Base-by-base conservation (phyloP, 164 flowering plant genomes). In the Tetrastigma voinierianum region DNA sequence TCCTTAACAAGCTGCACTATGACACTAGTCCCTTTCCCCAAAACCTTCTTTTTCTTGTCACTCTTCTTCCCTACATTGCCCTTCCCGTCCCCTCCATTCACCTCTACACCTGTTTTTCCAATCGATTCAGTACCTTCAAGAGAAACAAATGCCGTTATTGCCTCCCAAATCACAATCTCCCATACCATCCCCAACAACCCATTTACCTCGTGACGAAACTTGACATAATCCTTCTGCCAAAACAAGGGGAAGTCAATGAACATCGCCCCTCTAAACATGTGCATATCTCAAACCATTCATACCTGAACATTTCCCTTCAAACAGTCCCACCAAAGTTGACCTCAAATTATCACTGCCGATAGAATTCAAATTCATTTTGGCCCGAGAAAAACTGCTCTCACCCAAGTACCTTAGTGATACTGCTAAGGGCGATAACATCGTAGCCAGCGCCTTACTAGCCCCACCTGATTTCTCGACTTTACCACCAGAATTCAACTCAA, bases 11-110 rank as follows among this genome's bases (percentile, higher is more conserved):
- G 71, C 70, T 84, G 86, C 68, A 86, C 70, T 15, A 90, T 57
- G 11, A 73, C 80, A 62, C 78, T 60, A 47, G 93, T 87, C 21
- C 97, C 98, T 75, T 85, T 94, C n/a, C 98, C 98, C 72, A 90
- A 64, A 62, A 77, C 82, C 80, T 82, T 85, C 76, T 83, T 87
- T 71, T 83, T 89, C 81, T 85, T 85, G 62, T 84, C 88, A 53
- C 72, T 67, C 78, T 85, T 89, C 76, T 72, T 84, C 2, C 71
- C 80, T 0, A 14, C 76, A 32, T 32, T 0, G 0, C 0, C 40
- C 51, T 74, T 82, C 49, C 16, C 68, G 44, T 69, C 73, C 53
- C 46, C 71, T 47, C 76, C 82, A 62, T 70, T 79, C 32, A 18
- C 64, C 44, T 69, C 86, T 56, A 17, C 71, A 43, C 63, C 69